These are phyloP conservation scores for Blastocystis hominis DNA, from an alignment of 352 stramenopile species.

Conservation along the genomic window DNA sequence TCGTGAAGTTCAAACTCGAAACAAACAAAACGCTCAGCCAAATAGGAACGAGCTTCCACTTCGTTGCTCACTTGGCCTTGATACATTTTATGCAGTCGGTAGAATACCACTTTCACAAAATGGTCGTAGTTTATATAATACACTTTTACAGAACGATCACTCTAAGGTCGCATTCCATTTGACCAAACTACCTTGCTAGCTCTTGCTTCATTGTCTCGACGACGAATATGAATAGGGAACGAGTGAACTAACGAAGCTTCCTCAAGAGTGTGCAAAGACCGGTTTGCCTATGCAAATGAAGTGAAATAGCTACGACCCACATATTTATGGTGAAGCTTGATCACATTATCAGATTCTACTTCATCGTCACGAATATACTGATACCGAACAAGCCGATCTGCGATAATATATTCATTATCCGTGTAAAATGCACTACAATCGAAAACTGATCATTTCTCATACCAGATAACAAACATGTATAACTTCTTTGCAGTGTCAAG, in stretches of 20 bases:
- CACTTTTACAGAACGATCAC: background rate
- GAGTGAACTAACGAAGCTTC: background rate
- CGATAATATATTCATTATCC: slow-evolving; percentile 39
- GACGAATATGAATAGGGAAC: background rate
- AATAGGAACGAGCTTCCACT: background rate
- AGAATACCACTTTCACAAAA: slow-evolving; percentile 14
- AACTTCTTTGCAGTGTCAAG: slow-evolving; percentile 3
- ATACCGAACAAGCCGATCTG: slow-evolving; percentile 4
- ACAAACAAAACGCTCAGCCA: slow-evolving; percentile 10
- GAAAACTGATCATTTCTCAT: background rate
- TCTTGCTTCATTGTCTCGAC: background rate
- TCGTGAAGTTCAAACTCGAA: background rate
- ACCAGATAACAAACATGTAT: slow-evolving; percentile 31
- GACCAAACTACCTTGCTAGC: background rate
- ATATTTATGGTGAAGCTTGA: slow-evolving; percentile 18
- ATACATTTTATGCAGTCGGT: slow-evolving; percentile 29
- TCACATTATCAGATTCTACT: background rate
- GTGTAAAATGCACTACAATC: slow-evolving; percentile 22
- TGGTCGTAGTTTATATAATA: slow-evolving; percentile 49
- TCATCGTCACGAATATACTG: slow-evolving; percentile 45
- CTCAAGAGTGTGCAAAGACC: background rate
- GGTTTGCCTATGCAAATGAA: background rate
- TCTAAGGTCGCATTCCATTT: background rate
- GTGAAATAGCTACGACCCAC: background rate
- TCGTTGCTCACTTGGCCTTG: slow-evolving; percentile 36